A percentile compares a stretch with the other conserved stretches of the same genome.
These are phyloP conservation scores for Globisporangium yorkense DNA, from an alignment of 352 stramenopile species.

Conservation along the genomic window DNA sequence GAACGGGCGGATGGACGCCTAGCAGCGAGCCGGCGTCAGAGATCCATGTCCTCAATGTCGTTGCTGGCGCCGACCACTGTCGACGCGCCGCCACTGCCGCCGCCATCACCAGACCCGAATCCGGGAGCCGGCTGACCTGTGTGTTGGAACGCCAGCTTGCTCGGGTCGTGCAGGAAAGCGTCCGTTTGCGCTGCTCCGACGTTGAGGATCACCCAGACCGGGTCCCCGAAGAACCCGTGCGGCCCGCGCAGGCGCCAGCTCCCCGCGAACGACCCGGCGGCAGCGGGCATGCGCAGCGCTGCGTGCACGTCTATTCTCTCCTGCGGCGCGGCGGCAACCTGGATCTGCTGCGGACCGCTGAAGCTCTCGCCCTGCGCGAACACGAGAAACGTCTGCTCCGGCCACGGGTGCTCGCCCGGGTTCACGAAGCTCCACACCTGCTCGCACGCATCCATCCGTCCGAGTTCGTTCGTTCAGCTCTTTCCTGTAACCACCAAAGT, in stretches of 20 bases:
- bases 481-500: no score
- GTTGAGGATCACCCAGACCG: slow-evolving; percentile 72
- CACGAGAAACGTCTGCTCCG: slow-evolving; percentile 44
- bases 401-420: slow-evolving; percentile 46
- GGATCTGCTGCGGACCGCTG: slow-evolving; percentile 45
- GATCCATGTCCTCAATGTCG: slow-evolving; percentile 17
- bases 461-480: no score
- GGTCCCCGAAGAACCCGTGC: slow-evolving; percentile 66
- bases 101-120: neutral
- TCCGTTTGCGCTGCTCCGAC: slow-evolving; percentile 30
- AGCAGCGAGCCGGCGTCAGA: neutral
- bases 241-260: slow-evolving; percentile 70
- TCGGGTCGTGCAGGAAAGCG: slow-evolving; percentile 12
- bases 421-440: slow-evolving; percentile 83
- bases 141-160: slow-evolving; percentile 13
- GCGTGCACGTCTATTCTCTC: slow-evolving; percentile 64
- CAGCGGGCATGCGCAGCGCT: slow-evolving; percentile 42
- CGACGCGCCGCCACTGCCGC: slow-evolving; percentile 1
- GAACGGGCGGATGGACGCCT: neutral
- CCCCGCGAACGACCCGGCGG: slow-evolving; percentile 57
- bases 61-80: slow-evolving; percentile 8
- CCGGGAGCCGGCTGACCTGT: neutral
- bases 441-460: neutral
- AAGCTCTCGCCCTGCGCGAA: slow-evolving; percentile 69
- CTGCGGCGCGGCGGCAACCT: slow-evolving; percentile 30